Percentiles rank a stretch among this genome's conserved stretches.
phyloP scores from a whole-genome alignment of 2,329 filamentous ascomycete genomes.

The Sphaerostilbella broomeana region DNA sequence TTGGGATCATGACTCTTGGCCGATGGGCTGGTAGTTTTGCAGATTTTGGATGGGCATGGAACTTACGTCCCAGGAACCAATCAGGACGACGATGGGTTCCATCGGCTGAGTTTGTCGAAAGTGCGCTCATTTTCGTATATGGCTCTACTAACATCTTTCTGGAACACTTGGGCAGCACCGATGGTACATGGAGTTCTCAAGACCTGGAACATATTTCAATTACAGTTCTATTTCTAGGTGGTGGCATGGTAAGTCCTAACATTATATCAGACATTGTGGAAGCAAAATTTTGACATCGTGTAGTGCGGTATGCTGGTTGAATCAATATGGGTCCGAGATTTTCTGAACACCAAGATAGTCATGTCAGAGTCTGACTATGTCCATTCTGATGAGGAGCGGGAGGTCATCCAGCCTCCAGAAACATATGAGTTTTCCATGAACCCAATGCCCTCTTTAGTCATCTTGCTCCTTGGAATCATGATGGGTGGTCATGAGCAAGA shows the following conservation, averaged over 20 bases:
- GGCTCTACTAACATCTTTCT: slow-evolving; percentile 87
- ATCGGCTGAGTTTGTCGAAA: slow-evolving; percentile 84
- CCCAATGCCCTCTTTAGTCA: slow-evolving; percentile 79
- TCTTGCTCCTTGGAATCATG: slow-evolving; percentile 83
- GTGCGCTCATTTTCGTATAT: slow-evolving; percentile 83
- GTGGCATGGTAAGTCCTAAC: slow-evolving; percentile 62
- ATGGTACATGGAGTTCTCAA: slow-evolving; percentile 62
- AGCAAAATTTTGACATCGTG: neutral
- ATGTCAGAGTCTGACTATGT: slow-evolving; percentile 28
- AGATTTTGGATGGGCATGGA: slow-evolving; percentile 94
- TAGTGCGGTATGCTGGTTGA: slow-evolving; percentile 80
- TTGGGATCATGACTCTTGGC: slow-evolving; percentile 78
- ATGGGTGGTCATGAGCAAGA: slow-evolving; percentile 88
- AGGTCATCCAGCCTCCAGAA: slow-evolving; percentile 50
- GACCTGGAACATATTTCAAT: slow-evolving; percentile 93
- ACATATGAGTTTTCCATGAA: slow-evolving; percentile 75
- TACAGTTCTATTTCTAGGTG: slow-evolving; percentile 87
- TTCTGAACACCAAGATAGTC: slow-evolving; percentile 52
- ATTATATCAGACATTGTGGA: neutral
- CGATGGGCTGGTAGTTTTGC: slow-evolving; percentile 88
- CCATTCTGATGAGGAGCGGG: slow-evolving; percentile 39
- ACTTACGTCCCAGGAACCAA: slow-evolving; percentile 58
- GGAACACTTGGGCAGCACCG: slow-evolving; percentile 74
- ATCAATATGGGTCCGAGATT: slow-evolving; percentile 59
- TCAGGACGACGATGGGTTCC: slow-evolving; percentile 60